phyloP scores from a whole-genome alignment of 1,139 yeast genomes.

The Nakaseomyces nivariensis region DNA sequence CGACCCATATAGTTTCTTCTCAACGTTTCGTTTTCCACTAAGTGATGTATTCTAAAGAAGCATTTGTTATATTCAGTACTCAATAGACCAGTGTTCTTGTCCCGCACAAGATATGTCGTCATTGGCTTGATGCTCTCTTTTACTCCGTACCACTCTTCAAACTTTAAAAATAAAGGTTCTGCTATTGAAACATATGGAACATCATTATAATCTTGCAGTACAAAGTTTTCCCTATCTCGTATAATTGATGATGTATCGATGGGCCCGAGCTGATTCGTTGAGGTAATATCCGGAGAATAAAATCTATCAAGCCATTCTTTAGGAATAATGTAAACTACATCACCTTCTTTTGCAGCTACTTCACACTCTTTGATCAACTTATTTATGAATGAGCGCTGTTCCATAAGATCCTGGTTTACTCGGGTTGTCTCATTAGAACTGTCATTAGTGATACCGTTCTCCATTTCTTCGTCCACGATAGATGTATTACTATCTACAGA shows the following conservation, averaged over 20 bases:
- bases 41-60: conserved; percentile 41
- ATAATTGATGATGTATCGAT: conserved; percentile 30
- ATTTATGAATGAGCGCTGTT: neutral
- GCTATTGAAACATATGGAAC: conserved; percentile 33
- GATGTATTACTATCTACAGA: neutral
- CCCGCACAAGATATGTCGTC: conserved; percentile 36
- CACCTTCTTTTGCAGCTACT: conserved; percentile 26
- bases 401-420: neutral
- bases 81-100: conserved; percentile 32
- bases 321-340: conserved; percentile 31
- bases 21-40: conserved; percentile 24
- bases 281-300: conserved; percentile 17
- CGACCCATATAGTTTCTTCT: conserved; percentile 12
- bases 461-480: neutral
- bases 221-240: conserved; percentile 24
- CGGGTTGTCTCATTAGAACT: neutral
- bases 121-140: conserved; percentile 36
- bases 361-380: conserved; percentile 9
- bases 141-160: conserved; percentile 48
- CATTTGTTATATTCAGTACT: conserved; percentile 48
- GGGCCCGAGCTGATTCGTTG: conserved; percentile 27
- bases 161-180: conserved; percentile 35
- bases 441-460: neutral
- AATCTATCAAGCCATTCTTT: conserved; percentile 31
- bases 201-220: conserved; percentile 26